A percentile compares a stretch with the other conserved stretches of the same genome.
Evolutionary conservation across 192 early-diverging fungal genomes (phyloP).

Genomic region (Pecoramyces ruminantium): DNA sequence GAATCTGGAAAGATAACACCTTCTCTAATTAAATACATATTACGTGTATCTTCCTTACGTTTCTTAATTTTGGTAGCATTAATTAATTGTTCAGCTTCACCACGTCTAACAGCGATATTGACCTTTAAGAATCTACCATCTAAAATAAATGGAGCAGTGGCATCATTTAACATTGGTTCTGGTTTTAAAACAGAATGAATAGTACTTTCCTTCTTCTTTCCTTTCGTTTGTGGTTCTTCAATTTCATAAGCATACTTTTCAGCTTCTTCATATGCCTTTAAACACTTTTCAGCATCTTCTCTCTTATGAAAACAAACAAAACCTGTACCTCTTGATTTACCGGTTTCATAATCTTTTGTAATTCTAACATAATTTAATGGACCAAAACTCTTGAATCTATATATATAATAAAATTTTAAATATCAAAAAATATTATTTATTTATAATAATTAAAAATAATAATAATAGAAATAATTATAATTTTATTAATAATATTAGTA

Average conservation of each 20-base stretch:
- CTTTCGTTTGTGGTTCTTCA: conserved; percentile 13
- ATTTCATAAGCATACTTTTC: conserved; percentile 25
- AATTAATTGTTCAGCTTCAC: conserved; percentile 44
- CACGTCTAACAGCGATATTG: conserved; percentile 56
- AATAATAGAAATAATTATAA: too few relatives aligned
- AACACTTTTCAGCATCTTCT: conserved; percentile 54
- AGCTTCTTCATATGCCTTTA: conserved; percentile 51
- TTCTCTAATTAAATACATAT: conserved; percentile 79
- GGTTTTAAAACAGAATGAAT: conserved; percentile 19
- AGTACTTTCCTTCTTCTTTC: background rate
- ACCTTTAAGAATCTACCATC: conserved; percentile 73
- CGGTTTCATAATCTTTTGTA: conserved; percentile 66
- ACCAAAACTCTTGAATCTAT: conserved; percentile 53
- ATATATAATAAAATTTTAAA: background rate
- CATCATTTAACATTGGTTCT: conserved; percentile 13
- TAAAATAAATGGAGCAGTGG: conserved; percentile 41
- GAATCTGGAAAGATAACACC: conserved; percentile 77
- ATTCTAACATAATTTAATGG: conserved; percentile 62
- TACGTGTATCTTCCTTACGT: conserved; percentile 61
- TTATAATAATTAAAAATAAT: too few relatives aligned
- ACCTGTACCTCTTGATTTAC: conserved; percentile 78
- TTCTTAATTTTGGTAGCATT: conserved; percentile 37
- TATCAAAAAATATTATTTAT: too few relatives aligned
- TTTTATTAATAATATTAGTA: too few relatives aligned
- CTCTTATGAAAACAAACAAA: conserved; percentile 74